Evolutionary conservation across 2,329 filamentous ascomycete genomes (phyloP), one percentile per base, ranked within the genome.

Genomic region (Mycosphaerella arachidis): DNA sequence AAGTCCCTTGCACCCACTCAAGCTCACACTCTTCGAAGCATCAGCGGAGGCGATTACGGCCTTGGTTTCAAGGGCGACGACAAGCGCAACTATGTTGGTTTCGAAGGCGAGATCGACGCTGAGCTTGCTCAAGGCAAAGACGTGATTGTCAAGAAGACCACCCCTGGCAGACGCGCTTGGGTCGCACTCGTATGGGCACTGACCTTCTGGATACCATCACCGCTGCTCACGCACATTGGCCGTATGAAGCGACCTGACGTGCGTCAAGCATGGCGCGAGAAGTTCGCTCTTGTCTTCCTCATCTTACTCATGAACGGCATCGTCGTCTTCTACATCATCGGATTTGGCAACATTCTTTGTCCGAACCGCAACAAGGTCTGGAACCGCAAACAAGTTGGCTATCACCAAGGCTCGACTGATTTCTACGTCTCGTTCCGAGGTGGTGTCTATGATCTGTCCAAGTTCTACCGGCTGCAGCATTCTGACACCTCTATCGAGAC

Each of bases 211-310:
- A 94, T 97, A 66, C 94, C 94, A 0, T 97, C 93, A 0, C 89
- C 91, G 52, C 66, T 90, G 1, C 85, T 99, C 16, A 84, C 84
- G n/a, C 88, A 82, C 61, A 71, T 97, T 59, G 94, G 94, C 33
- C 90, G 93, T 24, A 99, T 99, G 94, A 95, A 96, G 77, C 87
- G 94, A 57, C 94, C 92, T 1, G 94, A 99, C 76, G 91, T 99
- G 8, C 90, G 94, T 29, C 90, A 97, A 85, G 94, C 94, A 0
- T 99, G 94, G 94, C 85, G 94, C 75, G 94, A 99, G 72, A 99
- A 99, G 76, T 55, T 99, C 10, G 88, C 94, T 0, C 79, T 99
- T 10, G 86, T 92, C 51, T 79, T 90, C 60, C 69, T 96, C 55
- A 97, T 99, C 67, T 73, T 90, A 31, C 69, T 99, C 12, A 76